Evolutionary conservation across 306 rosid species (phyloP), one percentile per base, ranked within the genome.

Genomic region (Vigna reflexopilosa): DNA sequence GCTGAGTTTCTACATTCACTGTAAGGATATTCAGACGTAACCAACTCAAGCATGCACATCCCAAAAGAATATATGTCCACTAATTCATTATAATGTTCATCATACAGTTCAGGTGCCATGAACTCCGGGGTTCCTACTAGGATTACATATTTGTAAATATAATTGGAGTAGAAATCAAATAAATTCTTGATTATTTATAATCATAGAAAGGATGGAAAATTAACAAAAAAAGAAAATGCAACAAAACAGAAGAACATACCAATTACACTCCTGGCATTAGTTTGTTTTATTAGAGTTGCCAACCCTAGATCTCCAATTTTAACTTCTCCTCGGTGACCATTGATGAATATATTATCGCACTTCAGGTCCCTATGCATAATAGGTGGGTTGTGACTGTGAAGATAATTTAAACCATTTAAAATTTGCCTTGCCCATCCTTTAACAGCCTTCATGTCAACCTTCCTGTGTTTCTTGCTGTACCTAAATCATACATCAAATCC

Each of bases 71-170:
- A 84, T 79, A 87, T 76, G 80, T 87, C 90, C 0, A 80, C 90
- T 45, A 82, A 84, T 77, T 84, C 86, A 68, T 84, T 87, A 57
- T 87, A 87, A 56, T 62, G 66, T 84, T 87, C 90, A 76, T 87
- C 86, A 44, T 84, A 87, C 73, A 87, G 66, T 75, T 84, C 86
- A 79, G 90, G 88, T 20, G 90, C 90, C 90, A 87, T 87, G 72
- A 84, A 87, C 79, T 84, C 90, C 49, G 88, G 90, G 67, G 90
- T 87, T 54, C 86, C 88, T 87, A 42, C 45, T 62, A 62, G 47
- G 45, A 62, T 32, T 62, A 62, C 68, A 62, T 34, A 34, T 61
- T 40, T 62, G 68, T 62, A 62, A 62, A 62, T 62, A 62, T 15
- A 62, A 62, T 20, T 62, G 68, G 68, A 32, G 47, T 62, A 62